Evolutionary conservation across 2,329 filamentous ascomycete species (phyloP).

Genomic region (Cryphonectria carpinicola): DNA sequence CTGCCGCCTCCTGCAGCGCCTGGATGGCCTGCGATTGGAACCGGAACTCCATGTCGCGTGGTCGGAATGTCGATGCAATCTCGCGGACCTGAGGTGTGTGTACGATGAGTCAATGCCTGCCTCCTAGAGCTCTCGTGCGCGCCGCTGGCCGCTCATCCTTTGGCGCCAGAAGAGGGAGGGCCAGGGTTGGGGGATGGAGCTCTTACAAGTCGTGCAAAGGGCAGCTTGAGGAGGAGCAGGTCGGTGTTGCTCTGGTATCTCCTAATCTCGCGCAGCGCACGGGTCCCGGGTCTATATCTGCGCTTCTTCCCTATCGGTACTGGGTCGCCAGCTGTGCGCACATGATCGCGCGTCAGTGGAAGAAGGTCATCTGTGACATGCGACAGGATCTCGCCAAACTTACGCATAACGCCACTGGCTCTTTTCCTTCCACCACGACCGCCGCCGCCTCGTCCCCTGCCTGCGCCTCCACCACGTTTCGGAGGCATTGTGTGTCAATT

Average conservation of each 20-base stretch:
- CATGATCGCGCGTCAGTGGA: conserved; percentile 33
- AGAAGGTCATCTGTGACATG: neutral
- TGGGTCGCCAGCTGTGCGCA: conserved; percentile 69
- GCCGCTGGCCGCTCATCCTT: neutral
- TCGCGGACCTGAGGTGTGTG: conserved; percentile 61
- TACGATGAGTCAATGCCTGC: conserved; percentile 11
- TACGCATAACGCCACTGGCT: conserved; percentile 49
- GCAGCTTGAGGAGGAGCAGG: conserved; percentile 78
- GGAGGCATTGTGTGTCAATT: conserved; percentile 1
- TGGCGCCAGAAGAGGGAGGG: neutral
- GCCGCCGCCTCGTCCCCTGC: neutral
- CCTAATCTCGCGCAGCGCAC: conserved; percentile 89
- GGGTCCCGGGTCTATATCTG: conserved; percentile 77
- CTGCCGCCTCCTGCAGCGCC: conserved; percentile 92
- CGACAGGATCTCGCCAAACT: conserved; percentile 24
- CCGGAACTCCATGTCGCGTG: conserved; percentile 71
- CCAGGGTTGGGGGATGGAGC: neutral
- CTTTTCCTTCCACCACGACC: conserved; percentile 30
- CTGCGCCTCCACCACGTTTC: conserved; percentile 2
- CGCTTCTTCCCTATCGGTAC: conserved; percentile 64
- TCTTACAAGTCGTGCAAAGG: conserved; percentile 74
- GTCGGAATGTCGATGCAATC: conserved; percentile 69
- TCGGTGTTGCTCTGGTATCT: conserved; percentile 89
- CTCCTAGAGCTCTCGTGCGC: neutral
- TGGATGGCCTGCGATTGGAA: conserved; percentile 97